phyloP scores from a whole-genome alignment of 1,284 basidiomycete genomes.

The Sanguinoderma infundibulare region DNA sequence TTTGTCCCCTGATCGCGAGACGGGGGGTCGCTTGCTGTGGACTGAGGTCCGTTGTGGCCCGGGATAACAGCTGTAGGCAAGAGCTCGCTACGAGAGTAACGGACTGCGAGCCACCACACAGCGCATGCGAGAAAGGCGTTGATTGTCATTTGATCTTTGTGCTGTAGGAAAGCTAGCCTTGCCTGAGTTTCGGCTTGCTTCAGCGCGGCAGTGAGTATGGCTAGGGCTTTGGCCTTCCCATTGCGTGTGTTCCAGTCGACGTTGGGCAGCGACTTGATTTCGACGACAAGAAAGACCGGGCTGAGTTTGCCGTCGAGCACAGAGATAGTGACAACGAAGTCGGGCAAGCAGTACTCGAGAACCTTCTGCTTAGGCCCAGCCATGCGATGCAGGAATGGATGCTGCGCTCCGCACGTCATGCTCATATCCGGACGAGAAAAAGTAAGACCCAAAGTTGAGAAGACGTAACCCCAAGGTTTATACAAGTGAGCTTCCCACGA shows the following conservation, averaged over 20 bases:
- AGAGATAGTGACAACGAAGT: not conserved
- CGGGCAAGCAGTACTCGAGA: not conserved
- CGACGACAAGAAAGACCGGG: not conserved
- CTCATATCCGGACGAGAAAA: not conserved
- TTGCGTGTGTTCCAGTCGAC: not conserved
- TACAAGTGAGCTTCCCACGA: not conserved
- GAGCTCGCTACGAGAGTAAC: not conserved
- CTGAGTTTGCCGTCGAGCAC: not conserved
- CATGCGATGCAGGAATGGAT: not conserved
- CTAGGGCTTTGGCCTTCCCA: not conserved
- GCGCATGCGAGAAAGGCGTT: not conserved
- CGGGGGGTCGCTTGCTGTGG: not conserved
- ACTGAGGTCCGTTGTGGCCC: no score
- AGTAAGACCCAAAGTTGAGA: not conserved
- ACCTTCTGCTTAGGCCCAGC: not conserved
- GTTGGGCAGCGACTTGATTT: not conserved
- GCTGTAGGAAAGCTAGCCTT: not conserved
- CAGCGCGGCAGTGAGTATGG: not conserved
- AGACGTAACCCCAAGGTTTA: not conserved
- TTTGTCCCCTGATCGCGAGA: not conserved
- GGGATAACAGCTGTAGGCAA: no score
- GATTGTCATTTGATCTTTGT: not conserved
- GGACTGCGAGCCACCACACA: not conserved
- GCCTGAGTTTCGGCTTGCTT: not conserved
- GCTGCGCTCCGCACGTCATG: not conserved